Base-by-base conservation (phyloP, 495 filamentous ascomycete genomes). In the Penicillium daleae region DNA sequence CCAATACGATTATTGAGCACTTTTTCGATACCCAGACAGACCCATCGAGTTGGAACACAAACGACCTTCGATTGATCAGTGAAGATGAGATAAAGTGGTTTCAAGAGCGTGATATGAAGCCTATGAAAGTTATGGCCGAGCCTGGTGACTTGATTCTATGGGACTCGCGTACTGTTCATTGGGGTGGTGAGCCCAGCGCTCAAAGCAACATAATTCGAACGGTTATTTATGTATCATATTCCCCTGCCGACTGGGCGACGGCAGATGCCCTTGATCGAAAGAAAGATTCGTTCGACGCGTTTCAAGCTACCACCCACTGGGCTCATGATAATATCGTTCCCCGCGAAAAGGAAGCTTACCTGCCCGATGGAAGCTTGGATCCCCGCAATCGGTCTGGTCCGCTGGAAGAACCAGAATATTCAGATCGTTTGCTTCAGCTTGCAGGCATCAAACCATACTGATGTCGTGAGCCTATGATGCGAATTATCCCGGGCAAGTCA, bases 61-160 rank as follows among this genome's bases (percentile, higher is more conserved):
- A 68, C 13, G 78, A 81, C 54, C 60, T 72, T 26, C 67, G 69
- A 32, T 52, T 42, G 10, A 74, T 81, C 59, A 64, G 66, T 9
- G 59, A 69, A 12, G 60, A 71, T 5, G 67, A 80, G 31, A 60
- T 80, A 48, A 24, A 71, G 6, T 80, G 73, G 76, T 80, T 75
- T 57, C 32, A 54, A 31, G 60, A 48, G 6, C 71, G 59, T 6
- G 77, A 73, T 5, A 65, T 71, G 58, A 65, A 71, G 39, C 69
- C 72, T 1, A 35, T 61, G 32, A 80, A 80, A 55, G 76, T 80
- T 2, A 65, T 68, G 26, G 75, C 77, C 0, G 77, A 78, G 40
- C 70, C 74, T 0, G 79, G 79, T 0, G 79, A 80, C 57, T 62
- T 82, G 40, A 73, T 82, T 35, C 62, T 82, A 0, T 82, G 79